Evolutionary conservation across 78 protist species (phyloP).

Genomic region (Bigelowiella natans): DNA sequence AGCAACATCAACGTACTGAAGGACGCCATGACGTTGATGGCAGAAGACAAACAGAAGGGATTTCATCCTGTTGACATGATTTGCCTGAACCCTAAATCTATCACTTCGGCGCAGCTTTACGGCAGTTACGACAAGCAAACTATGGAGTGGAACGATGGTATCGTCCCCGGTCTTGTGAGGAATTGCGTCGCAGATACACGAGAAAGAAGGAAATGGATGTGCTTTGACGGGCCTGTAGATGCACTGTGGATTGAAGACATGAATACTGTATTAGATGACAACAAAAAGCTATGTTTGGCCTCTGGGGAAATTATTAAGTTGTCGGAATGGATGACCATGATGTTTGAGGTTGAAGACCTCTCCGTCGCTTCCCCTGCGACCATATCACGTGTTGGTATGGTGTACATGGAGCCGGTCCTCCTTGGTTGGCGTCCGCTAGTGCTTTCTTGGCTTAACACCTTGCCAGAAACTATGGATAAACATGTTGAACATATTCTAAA

Average conservation of each 20-base stretch:
- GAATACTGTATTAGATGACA: constrained; percentile 87
- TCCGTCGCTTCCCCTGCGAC: constrained; percentile 60
- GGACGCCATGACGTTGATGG: not conserved
- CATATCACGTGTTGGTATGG: constrained; percentile 75
- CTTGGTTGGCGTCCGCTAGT: not conserved
- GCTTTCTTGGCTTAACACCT: constrained; percentile 17
- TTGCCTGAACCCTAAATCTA: constrained; percentile 55
- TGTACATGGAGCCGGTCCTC: constrained; percentile 37
- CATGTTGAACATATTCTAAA: not conserved
- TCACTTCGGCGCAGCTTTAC: constrained; percentile 50
- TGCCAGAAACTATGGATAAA: not conserved
- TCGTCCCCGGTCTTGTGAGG: constrained; percentile 35
- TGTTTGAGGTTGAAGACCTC: constrained; percentile 62
- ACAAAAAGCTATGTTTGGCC: constrained; percentile 82
- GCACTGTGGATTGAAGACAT: constrained; percentile 89
- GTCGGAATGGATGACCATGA: constrained; percentile 43
- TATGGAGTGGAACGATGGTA: constrained; percentile 60
- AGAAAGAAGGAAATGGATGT: not conserved
- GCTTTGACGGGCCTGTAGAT: constrained; percentile 62
- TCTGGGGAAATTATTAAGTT: constrained; percentile 67
- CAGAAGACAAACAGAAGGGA: not conserved
- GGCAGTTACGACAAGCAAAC: constrained; percentile 47
- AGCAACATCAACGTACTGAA: not conserved
- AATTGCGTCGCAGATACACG: not conserved
- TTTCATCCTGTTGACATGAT: not conserved